Evolutionary conservation across 176 grass and related monocot species (phyloP).

Genomic region (Rhynchospora pubera): DNA sequence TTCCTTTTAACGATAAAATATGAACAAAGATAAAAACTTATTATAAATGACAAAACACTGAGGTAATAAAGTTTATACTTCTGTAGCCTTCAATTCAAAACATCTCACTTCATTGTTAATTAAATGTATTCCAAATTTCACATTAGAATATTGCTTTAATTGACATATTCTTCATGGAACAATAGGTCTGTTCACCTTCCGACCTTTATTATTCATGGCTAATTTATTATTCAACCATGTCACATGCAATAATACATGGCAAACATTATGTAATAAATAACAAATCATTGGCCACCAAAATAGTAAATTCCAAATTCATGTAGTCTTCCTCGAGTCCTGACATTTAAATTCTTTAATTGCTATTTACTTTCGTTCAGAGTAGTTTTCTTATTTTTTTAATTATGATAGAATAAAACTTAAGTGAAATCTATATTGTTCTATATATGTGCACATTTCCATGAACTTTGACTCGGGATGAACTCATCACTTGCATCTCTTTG

Average conservation of each 20-base stretch:
- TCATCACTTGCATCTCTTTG: neutral
- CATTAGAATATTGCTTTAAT: constrained; percentile 21
- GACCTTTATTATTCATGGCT: neutral
- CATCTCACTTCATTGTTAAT: neutral
- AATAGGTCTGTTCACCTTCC: neutral
- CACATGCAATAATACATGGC: constrained; percentile 9
- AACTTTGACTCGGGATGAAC: neutral
- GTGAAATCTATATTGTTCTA: neutral
- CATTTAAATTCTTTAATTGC: constrained; percentile 9
- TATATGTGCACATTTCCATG: neutral
- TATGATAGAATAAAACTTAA: neutral
- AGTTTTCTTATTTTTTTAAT: neutral
- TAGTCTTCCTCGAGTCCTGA: neutral
- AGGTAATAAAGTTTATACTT: neutral
- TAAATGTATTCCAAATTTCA: neutral
- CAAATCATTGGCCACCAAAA: constrained; percentile 1
- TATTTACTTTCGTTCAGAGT: neutral
- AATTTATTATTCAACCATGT: neutral
- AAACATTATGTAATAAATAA: neutral
- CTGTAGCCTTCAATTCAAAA: neutral
- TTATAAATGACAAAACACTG: neutral
- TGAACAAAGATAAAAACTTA: neutral
- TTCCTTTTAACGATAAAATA: neutral
- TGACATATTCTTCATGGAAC: neutral
- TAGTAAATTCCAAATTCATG: neutral